Evolutionary conservation across 148 eudicot genomes (phyloP).

Genomic region (Cornus kousa): DNA sequence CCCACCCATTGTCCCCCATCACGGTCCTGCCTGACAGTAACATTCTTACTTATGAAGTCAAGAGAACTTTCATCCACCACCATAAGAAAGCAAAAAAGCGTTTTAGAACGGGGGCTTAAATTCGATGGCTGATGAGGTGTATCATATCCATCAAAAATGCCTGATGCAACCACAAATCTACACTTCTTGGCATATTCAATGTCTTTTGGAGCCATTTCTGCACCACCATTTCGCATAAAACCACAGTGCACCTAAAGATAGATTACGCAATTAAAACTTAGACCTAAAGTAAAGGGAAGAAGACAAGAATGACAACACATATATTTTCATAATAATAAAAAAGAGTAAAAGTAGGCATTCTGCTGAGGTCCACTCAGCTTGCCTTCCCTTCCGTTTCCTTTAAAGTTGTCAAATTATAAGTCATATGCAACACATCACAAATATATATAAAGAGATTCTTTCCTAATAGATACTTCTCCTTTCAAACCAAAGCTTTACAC

Average conservation of each 20-base stretch:
- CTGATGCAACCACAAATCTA: conserved; percentile 90
- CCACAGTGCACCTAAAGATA: conserved; percentile 89
- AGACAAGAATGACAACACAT: background rate
- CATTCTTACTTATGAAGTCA: conserved; percentile 73
- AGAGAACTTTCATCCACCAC: conserved; percentile 86
- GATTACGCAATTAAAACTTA: background rate
- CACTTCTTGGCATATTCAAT: conserved; percentile 77
- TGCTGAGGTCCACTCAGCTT: background rate
- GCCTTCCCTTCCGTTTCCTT: background rate
- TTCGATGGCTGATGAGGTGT: conserved; percentile 92
- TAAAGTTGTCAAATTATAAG: background rate
- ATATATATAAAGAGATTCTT: background rate
- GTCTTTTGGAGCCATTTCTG: conserved; percentile 77
- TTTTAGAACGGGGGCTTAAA: conserved; percentile 65
- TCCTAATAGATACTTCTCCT: background rate
- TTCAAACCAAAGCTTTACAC: background rate
- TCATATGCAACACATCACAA: background rate
- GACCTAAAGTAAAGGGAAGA: background rate
- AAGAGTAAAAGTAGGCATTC: background rate
- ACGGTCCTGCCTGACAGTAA: conserved; percentile 61
- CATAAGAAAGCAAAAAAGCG: conserved; percentile 93
- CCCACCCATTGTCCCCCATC: conserved; percentile 94
- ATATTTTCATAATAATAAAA: background rate
- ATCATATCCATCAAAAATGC: conserved; percentile 97
- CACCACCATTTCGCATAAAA: conserved; percentile 82